phyloP scores from a whole-genome alignment of 2,329 filamentous ascomycete genomes.

The Stagonosporopsis chrysanthemi region DNA sequence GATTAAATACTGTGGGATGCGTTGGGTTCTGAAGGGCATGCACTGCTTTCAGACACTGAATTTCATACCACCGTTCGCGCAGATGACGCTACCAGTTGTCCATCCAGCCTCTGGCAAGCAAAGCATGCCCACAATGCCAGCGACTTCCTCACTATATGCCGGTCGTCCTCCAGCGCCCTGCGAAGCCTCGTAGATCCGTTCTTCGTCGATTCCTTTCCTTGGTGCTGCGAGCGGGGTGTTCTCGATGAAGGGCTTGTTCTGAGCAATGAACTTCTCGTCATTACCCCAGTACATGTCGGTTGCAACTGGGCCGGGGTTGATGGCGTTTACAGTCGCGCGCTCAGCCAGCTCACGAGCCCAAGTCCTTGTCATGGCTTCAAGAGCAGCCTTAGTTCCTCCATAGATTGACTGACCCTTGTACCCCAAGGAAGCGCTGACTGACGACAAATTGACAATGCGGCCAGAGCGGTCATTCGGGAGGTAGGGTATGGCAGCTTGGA shows the following conservation, averaged over 20 bases:
- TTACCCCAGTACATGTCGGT: slow-evolving; percentile 69
- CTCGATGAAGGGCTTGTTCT: slow-evolving; percentile 67
- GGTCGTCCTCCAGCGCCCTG: slow-evolving; percentile 59
- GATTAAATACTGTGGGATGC: background rate
- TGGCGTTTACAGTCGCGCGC: slow-evolving; percentile 68
- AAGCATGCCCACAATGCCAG: slow-evolving; percentile 78
- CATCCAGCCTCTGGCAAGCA: slow-evolving; percentile 75
- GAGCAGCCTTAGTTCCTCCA: slow-evolving; percentile 70
- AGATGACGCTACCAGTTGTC: slow-evolving; percentile 81
- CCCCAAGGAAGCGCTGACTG: slow-evolving; percentile 65
- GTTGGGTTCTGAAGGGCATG: background rate
- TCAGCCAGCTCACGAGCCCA: slow-evolving; percentile 71
- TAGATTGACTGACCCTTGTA: slow-evolving; percentile 68
- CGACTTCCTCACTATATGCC: slow-evolving; percentile 74
- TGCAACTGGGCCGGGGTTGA: slow-evolving; percentile 71
- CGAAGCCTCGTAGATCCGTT: slow-evolving; percentile 59
- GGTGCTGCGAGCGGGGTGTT: slow-evolving; percentile 70
- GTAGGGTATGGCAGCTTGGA: slow-evolving; percentile 74
- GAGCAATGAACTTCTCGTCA: slow-evolving; percentile 64
- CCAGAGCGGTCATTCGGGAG: slow-evolving; percentile 73
- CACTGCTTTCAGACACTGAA: slow-evolving; percentile 36
- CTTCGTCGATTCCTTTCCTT: slow-evolving; percentile 67
- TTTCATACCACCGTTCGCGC: slow-evolving; percentile 78
- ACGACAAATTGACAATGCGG: slow-evolving; percentile 68
- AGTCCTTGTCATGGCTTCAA: slow-evolving; percentile 73